A percentile compares a stretch with the other conserved stretches of the same genome.
Conservation (phyloP, 768 basidiomycete genomes). For the Jaapia argillacea region DNA sequence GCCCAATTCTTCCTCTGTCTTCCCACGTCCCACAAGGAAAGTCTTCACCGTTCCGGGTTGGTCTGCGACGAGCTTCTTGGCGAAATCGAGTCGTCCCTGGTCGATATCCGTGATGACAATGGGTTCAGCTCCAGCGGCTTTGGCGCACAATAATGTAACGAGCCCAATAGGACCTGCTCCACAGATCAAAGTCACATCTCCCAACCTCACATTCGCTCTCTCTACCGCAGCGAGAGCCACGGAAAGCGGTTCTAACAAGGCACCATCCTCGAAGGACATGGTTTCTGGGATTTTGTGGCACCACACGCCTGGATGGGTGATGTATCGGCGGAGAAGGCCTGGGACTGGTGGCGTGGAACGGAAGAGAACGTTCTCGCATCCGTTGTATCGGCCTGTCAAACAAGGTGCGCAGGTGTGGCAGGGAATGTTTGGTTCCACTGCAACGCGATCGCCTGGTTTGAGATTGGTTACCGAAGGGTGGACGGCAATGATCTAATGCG, state of each 20-base stretch:
- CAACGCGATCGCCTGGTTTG: too few species aligned
- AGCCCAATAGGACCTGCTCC: slow-evolving; percentile 64
- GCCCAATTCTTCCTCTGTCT: slow-evolving; percentile 38
- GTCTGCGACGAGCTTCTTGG: slow-evolving; percentile 48
- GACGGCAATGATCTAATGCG: too few species aligned
- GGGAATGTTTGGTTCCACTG: too few species aligned
- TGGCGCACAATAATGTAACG: slow-evolving; percentile 48
- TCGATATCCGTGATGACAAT: slow-evolving; percentile 62
- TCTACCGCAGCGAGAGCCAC: slow-evolving; percentile 63
- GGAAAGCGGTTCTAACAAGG: slow-evolving; percentile 57
- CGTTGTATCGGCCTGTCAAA: too few species aligned
- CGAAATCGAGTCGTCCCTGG: slow-evolving; percentile 56
- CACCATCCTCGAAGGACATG: slow-evolving; percentile 58
- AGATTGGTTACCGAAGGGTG: too few species aligned
- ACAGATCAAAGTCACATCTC: slow-evolving; percentile 53
- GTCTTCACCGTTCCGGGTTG: slow-evolving; percentile 28
- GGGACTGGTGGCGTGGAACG: too few species aligned
- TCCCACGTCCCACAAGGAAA: slow-evolving; percentile 39
- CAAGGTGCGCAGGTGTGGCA: too few species aligned
- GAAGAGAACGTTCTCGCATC: too few species aligned
- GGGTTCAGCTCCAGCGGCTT: slow-evolving; percentile 62
- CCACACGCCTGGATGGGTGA: too few species aligned
- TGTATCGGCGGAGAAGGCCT: too few species aligned
- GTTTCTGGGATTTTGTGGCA: slow-evolving; percentile 48
- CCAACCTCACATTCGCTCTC: slow-evolving; percentile 52